Percentiles rank a stretch among this genome's conserved stretches.
Evolutionary conservation across 345 rosid species (phyloP).

Genomic region (Fremontodendron californicum): DNA sequence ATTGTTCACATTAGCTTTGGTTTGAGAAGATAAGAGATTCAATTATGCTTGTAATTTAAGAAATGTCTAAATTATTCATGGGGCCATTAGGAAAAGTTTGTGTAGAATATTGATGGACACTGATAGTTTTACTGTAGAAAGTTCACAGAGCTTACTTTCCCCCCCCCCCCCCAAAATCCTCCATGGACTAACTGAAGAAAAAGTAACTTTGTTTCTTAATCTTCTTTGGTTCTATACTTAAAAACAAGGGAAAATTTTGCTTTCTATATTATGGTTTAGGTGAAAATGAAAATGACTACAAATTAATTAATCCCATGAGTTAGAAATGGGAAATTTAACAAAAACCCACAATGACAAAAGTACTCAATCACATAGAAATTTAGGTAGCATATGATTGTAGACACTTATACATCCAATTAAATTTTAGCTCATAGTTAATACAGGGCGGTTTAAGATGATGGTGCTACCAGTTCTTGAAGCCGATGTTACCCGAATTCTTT

Average conservation of each 20-base stretch:
- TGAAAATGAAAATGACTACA: neutral
- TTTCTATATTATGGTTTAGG: neutral
- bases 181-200: neutral
- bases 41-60: neutral
- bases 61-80: neutral
- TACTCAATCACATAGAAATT: too few species aligned
- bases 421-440: neutral
- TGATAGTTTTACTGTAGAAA: neutral
- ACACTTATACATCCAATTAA: too few species aligned
- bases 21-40: conserved; percentile 4
- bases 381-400: too few species aligned
- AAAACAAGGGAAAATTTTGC: neutral
- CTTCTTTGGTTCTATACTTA: neutral
- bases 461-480: too few species aligned
- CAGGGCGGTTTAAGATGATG: too few species aligned
- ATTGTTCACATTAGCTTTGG: neutral
- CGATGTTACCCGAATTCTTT: too few species aligned
- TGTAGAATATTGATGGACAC: neutral
- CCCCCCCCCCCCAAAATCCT: neutral
- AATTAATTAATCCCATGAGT: neutral
- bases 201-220: neutral
- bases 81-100: neutral
- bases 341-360: neutral
- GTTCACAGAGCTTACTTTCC: neutral
- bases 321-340: neutral